Percentiles rank a stretch among this genome's conserved stretches.
Evolutionary conservation across 441 rosid species (phyloP).

Genomic region (Syzygium malaccense): DNA sequence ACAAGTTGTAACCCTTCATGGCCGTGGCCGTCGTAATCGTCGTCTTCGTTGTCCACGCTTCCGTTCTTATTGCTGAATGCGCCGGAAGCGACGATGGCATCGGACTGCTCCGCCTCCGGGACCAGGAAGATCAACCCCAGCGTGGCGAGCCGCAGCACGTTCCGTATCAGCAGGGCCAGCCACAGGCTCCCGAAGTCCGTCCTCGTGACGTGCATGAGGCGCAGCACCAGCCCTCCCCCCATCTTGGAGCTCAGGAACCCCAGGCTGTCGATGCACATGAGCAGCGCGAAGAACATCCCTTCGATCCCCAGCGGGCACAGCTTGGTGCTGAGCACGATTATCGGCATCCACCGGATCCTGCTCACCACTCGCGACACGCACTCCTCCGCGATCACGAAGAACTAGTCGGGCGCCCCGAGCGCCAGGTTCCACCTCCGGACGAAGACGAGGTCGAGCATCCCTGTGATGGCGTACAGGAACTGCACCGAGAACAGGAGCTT

Average conservation of each 20-base stretch:
- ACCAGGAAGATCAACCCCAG: slow-evolving; percentile 57
- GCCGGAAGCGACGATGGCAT: slow-evolving; percentile 29
- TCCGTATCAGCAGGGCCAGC: slow-evolving; percentile 58
- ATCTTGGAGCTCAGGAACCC: slow-evolving; percentile 60
- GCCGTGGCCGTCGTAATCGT: fast-evolving
- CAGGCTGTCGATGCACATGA: slow-evolving; percentile 74
- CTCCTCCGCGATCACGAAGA: slow-evolving; percentile 67
- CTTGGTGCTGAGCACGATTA: slow-evolving; percentile 62
- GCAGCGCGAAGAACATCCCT: slow-evolving; percentile 71
- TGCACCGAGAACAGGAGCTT: slow-evolving; percentile 49
- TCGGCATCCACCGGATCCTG: slow-evolving; percentile 69
- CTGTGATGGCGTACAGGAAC: slow-evolving; percentile 47
- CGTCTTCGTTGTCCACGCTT: neutral
- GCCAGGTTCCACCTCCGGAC: slow-evolving; percentile 55
- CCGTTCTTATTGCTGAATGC: slow-evolving; percentile 3
- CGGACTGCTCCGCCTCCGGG: slow-evolving; percentile 40
- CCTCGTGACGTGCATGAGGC: slow-evolving; percentile 56
- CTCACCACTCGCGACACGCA: slow-evolving; percentile 46
- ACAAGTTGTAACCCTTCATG: slow-evolving; percentile 32
- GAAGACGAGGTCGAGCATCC: slow-evolving; percentile 68
- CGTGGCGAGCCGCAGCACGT: slow-evolving; percentile 44
- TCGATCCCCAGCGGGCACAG: slow-evolving; percentile 77
- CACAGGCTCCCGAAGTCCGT: slow-evolving; percentile 53
- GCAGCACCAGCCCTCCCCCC: slow-evolving; percentile 65
- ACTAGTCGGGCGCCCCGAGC: slow-evolving; percentile 63